phyloP scores from a whole-genome alignment of 495 filamentous ascomycete genomes.

The Daldinia decipiens region DNA sequence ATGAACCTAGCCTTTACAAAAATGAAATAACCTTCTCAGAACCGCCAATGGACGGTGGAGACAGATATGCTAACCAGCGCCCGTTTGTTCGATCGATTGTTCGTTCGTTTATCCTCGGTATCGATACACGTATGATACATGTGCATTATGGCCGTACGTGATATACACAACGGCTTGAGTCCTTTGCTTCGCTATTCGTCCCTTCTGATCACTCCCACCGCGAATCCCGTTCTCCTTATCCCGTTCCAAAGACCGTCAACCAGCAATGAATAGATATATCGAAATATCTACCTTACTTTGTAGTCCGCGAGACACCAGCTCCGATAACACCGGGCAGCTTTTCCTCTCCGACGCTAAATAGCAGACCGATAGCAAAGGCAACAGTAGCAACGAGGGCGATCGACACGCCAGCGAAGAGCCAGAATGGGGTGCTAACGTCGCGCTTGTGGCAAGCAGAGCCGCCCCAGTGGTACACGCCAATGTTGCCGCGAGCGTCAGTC shows the following conservation, averaged over 20 bases:
- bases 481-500: slow-evolving; percentile 53
- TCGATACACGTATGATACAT: slow-evolving; percentile 46
- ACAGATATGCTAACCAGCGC: slow-evolving; percentile 41
- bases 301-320: slow-evolving; percentile 76
- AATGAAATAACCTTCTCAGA: slow-evolving; percentile 34
- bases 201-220: not conserved
- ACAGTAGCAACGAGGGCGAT: slow-evolving; percentile 70
- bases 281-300: slow-evolving; percentile 52
- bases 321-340: slow-evolving; percentile 86
- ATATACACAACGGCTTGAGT: slow-evolving; percentile 9
- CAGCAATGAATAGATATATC: not conserved
- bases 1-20: slow-evolving; percentile 33
- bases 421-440: slow-evolving; percentile 88
- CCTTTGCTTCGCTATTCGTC: not conserved
- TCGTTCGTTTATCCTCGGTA: slow-evolving; percentile 27
- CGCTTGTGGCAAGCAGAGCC: slow-evolving; percentile 91
- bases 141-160: slow-evolving; percentile 17
- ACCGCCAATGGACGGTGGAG: slow-evolving; percentile 2
- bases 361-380: slow-evolving; percentile 73
- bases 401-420: slow-evolving; percentile 77
- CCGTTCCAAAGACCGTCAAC: not conserved
- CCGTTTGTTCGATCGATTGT: slow-evolving; percentile 14
- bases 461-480: slow-evolving; percentile 70
- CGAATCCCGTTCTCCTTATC: not conserved
- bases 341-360: slow-evolving; percentile 81